A percentile compares a stretch with the other conserved stretches of the same genome.
These are phyloP conservation scores for Hemisphaericaspora xylofermentans DNA, from an alignment of 1,139 yeast genomes.

Conservation along the genomic window DNA sequence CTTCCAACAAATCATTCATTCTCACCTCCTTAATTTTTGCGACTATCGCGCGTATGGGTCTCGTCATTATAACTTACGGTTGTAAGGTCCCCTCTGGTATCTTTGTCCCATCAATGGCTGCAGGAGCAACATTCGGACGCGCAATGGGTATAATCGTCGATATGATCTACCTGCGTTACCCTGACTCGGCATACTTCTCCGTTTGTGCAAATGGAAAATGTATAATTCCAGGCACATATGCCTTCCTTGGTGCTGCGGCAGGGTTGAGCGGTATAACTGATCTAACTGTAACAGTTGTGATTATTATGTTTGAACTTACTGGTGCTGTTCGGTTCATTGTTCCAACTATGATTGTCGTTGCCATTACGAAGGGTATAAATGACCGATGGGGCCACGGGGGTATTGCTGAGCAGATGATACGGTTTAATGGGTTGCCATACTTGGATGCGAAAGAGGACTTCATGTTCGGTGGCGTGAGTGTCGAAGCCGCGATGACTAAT, in stretches of 20 bases:
- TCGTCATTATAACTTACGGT: conserved; percentile 86
- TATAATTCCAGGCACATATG: conserved; percentile 90
- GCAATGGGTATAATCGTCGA: conserved; percentile 75
- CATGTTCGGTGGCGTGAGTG: conserved; percentile 52
- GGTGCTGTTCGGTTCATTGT: conserved; percentile 88
- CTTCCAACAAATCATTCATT: conserved; percentile 31
- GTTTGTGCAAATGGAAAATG: conserved; percentile 51
- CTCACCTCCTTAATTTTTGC: conserved; percentile 64
- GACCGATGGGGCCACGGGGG: conserved; percentile 81
- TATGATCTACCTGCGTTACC: conserved; percentile 43
- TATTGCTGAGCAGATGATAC: conserved; percentile 93
- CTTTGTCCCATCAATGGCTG: conserved; percentile 95
- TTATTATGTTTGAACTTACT: conserved; percentile 92
- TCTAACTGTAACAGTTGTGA: conserved; percentile 87
- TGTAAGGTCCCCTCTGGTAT: conserved; percentile 94
- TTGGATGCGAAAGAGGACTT: conserved; percentile 75
- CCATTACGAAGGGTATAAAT: conserved; percentile 77
- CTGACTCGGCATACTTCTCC: conserved; percentile 45
- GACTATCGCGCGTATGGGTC: conserved; percentile 63
- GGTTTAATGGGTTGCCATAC: conserved; percentile 83
- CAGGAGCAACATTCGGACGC: conserved; percentile 93
- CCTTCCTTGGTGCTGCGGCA: conserved; percentile 97
- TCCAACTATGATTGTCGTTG: conserved; percentile 95
- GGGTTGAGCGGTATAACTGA: conserved; percentile 93
- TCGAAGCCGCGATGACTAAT: conserved; percentile 65